Evolutionary conservation across 192 early-diverging fungal genomes (phyloP).

Genomic region (Coemansia sp.): DNA sequence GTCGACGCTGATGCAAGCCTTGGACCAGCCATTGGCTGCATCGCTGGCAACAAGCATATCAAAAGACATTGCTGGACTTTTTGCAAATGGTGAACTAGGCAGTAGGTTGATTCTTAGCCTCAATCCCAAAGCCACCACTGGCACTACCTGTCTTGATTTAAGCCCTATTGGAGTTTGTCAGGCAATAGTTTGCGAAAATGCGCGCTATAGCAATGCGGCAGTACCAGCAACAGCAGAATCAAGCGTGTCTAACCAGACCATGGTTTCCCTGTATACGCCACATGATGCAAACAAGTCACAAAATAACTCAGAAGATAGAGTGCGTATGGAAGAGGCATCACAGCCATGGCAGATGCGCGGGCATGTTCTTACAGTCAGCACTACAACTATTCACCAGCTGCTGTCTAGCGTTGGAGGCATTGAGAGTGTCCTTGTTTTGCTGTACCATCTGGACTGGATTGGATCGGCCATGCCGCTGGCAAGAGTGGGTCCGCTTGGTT

Average conservation of each 20-base stretch:
- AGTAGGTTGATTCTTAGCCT: slow-evolving; percentile 23
- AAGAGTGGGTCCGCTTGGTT: slow-evolving; percentile 36
- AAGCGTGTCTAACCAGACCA: not conserved
- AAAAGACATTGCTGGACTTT: slow-evolving; percentile 16
- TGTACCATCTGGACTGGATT: slow-evolving; percentile 40
- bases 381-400: slow-evolving; percentile 28
- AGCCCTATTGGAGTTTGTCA: slow-evolving; percentile 46
- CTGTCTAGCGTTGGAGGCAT: slow-evolving; percentile 31
- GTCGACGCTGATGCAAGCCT: slow-evolving; percentile 14
- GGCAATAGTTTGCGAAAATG: slow-evolving; percentile 31
- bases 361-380: slow-evolving; percentile 14
- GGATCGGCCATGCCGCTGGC: slow-evolving; percentile 19
- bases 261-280: slow-evolving; percentile 9
- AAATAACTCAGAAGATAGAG: slow-evolving; percentile 8
- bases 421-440: slow-evolving; percentile 23
- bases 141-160: slow-evolving; percentile 18
- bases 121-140: slow-evolving; percentile 11
- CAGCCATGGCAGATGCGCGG: slow-evolving; percentile 34
- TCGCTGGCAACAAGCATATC: slow-evolving; percentile 10
- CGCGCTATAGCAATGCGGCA: not conserved
- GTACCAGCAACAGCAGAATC: not conserved
- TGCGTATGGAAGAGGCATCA: slow-evolving; percentile 17
- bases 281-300: not conserved
- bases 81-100: slow-evolving; percentile 17
- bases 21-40: not conserved